These are phyloP conservation scores for Iodosphaeria phyllophila DNA, from an alignment of 2,329 filamentous ascomycete genomes.

Conservation along the genomic window DNA sequence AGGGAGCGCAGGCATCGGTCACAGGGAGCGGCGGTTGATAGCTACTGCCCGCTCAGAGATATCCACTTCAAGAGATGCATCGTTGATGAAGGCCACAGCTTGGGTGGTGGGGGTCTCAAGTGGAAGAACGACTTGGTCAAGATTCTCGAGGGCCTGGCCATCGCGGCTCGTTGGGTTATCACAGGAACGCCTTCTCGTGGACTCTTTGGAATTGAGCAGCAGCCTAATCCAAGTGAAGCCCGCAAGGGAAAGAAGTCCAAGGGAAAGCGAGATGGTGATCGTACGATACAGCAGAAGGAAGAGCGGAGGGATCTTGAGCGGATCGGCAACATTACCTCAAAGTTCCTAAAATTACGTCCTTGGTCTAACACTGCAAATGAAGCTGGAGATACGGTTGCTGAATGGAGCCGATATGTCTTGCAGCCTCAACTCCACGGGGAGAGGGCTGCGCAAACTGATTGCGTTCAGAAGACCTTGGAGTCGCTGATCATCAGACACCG, in stretches of 20 bases:
- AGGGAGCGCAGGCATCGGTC: slow-evolving; percentile 23
- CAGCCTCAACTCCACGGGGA: slow-evolving; percentile 30
- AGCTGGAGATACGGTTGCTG: slow-evolving; percentile 35
- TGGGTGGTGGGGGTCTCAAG: slow-evolving; percentile 40
- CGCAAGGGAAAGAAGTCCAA: slow-evolving; percentile 4
- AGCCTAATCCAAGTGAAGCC: slow-evolving; percentile 1
- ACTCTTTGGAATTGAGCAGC: slow-evolving; percentile 49
- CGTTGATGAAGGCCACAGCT: slow-evolving; percentile 78
- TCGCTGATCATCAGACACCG: slow-evolving; percentile 67
- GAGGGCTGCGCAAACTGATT: slow-evolving; percentile 37
- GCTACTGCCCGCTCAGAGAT: slow-evolving; percentile 41
- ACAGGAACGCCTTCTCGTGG: slow-evolving; percentile 80
- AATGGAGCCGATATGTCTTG: slow-evolving; percentile 60
- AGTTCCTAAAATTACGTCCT: slow-evolving; percentile 60
- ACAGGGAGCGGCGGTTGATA: slow-evolving; percentile 9
- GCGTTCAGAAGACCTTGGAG: slow-evolving; percentile 52
- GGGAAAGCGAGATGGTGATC: background rate
- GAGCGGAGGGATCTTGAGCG: slow-evolving; percentile 16
- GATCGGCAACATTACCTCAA: slow-evolving; percentile 42
- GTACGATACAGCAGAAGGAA: slow-evolving; percentile 1
- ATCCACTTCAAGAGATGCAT: slow-evolving; percentile 80
- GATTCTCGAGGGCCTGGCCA: slow-evolving; percentile 31
- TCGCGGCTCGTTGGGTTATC: slow-evolving; percentile 71
- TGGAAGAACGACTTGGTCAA: slow-evolving; percentile 35
- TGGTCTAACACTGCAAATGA: slow-evolving; percentile 47